Evolutionary conservation across 768 basidiomycete species (phyloP).

Genomic region (Mycena haematopus): DNA sequence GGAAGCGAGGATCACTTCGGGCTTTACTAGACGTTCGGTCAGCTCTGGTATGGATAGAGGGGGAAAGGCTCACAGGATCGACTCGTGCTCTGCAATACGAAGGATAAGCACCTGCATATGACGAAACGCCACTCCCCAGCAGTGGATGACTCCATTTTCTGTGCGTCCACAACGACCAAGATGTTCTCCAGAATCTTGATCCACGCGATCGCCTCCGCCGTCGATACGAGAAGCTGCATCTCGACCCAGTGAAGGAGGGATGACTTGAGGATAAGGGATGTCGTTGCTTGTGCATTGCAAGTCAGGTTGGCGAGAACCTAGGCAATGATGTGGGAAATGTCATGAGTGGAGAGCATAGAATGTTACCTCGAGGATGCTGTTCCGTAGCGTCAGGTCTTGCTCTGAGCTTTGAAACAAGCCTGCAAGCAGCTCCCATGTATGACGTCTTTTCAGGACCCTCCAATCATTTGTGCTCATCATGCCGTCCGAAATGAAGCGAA

Average conservation of each 20-base stretch:
- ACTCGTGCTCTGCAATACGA: slow-evolving; percentile 42
- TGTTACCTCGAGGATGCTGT: slow-evolving; percentile 72
- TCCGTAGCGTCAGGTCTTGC: slow-evolving; percentile 57
- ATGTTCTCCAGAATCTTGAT: slow-evolving; percentile 71
- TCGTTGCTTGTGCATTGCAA: slow-evolving; percentile 69
- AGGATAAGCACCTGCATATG: slow-evolving; percentile 57
- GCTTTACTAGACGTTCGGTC: slow-evolving; percentile 10
- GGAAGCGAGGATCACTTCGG: slow-evolving; percentile 29
- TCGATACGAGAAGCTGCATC: slow-evolving; percentile 59
- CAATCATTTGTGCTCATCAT: slow-evolving; percentile 81
- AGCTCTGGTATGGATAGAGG: slow-evolving; percentile 6
- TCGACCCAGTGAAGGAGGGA: slow-evolving; percentile 84
- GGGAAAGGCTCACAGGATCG: slow-evolving; percentile 35
- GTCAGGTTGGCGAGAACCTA: slow-evolving; percentile 82
- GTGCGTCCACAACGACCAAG: slow-evolving; percentile 52
- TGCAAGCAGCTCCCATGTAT: slow-evolving; percentile 89
- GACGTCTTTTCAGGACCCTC: slow-evolving; percentile 77
- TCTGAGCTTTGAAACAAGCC: slow-evolving; percentile 77
- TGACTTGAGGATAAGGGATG: slow-evolving; percentile 73
- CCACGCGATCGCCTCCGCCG: slow-evolving; percentile 63
- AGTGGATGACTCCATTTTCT: slow-evolving; percentile 60
- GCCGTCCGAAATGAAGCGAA: slow-evolving; percentile 82
- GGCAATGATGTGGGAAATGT: not conserved
- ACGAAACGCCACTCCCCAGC: slow-evolving; percentile 66
- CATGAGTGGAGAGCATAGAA: not conserved